These are phyloP conservation scores for Gaultheria prostrata DNA, from an alignment of 148 eudicot species.

Conservation along the genomic window DNA sequence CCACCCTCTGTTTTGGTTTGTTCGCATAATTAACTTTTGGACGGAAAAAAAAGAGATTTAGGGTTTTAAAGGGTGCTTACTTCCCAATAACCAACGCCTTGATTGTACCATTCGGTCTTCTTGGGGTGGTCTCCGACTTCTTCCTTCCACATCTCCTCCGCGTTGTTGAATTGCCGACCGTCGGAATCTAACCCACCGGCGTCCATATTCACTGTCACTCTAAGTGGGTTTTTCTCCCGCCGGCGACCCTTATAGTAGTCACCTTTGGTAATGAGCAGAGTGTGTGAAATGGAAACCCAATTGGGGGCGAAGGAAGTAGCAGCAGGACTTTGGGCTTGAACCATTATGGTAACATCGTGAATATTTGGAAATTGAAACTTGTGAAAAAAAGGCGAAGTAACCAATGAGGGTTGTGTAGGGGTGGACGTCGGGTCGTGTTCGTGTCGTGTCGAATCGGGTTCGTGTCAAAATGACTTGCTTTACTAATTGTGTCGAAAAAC, in stretches of 20 bases:
- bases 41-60: background rate
- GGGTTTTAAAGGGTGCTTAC: conserved; percentile 30
- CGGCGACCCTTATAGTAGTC: background rate
- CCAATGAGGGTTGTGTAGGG: no score
- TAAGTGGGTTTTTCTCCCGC: background rate
- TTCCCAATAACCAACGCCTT: conserved; percentile 84
- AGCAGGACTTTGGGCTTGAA: background rate
- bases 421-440: no score
- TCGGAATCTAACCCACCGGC: conserved; percentile 58
- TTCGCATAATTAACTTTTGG: no score
- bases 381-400: background rate
- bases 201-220: conserved; percentile 44
- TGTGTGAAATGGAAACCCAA: background rate
- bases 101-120: conserved; percentile 66
- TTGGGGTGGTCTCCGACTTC: conserved; percentile 62
- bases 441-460: no score
- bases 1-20: no score
- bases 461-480: no score
- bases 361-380: no score
- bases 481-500: no score
- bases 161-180: conserved; percentile 67
- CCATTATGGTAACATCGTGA: background rate
- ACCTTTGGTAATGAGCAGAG: background rate
- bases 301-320: background rate
- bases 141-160: conserved; percentile 95